A percentile compares a stretch with the other conserved stretches of the same genome.
Evolutionary conservation across 2,329 filamentous ascomycete genomes (phyloP).

Genomic region (Diplocarpon mali): DNA sequence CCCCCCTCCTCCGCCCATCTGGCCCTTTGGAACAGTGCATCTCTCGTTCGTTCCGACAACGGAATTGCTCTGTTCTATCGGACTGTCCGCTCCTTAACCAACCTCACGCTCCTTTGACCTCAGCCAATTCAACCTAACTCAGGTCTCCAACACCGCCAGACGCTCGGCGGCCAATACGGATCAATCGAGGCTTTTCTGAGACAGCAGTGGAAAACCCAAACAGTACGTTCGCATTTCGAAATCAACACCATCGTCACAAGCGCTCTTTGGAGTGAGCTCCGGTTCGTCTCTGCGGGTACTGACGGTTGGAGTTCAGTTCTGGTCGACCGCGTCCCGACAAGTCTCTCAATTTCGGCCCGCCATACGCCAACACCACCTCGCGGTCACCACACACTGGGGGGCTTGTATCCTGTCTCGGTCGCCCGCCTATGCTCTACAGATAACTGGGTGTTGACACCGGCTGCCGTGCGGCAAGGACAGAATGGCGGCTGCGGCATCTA

Average conservation of each 20-base stretch:
- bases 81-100: constrained; percentile 14
- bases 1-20: neutral
- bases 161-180: neutral
- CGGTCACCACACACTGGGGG: neutral
- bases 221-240: constrained; percentile 8
- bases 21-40: constrained; percentile 8
- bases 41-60: constrained; percentile 5
- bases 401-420: neutral
- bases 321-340: neutral
- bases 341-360: neutral
- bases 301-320: constrained; percentile 3
- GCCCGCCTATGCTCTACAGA: constrained; percentile 9
- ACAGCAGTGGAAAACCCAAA: constrained; percentile 4
- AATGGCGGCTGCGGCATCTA: constrained; percentile 15
- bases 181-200: constrained; percentile 8
- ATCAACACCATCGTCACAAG: neutral
- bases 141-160: too few relatives aligned
- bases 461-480: constrained; percentile 12
- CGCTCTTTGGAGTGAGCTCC: neutral
- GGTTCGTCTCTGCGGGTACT: neutral
- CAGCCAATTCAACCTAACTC: neutral
- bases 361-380: neutral
- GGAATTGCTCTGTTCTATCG: constrained; percentile 10
- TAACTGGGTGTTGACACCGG: constrained; percentile 9
- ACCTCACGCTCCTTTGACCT: constrained; percentile 11